Conservation (phyloP, 805 yeast genomes). For the Ogataea naganishii region DNA sequence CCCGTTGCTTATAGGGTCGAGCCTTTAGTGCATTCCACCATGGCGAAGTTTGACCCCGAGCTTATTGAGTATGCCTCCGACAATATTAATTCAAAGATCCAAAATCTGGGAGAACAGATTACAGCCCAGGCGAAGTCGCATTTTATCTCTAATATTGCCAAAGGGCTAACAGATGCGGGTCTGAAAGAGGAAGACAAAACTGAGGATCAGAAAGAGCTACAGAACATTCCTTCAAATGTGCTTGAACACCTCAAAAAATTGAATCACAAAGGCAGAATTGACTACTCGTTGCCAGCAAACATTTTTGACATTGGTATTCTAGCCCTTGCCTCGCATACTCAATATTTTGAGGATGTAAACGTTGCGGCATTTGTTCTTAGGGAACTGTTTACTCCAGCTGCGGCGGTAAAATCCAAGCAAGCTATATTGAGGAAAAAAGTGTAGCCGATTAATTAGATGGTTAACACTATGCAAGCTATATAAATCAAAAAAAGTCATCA, state of each 20-base stretch:
- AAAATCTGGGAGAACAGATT: slow-evolving; percentile 4
- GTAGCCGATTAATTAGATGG: too few relatives aligned
- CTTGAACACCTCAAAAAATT: slow-evolving; percentile 31
- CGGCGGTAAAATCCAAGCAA: neutral
- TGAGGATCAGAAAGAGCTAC: neutral
- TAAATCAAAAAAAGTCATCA: slow-evolving; percentile 47
- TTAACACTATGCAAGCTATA: too few relatives aligned
- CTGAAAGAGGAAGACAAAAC: slow-evolving; percentile 3
- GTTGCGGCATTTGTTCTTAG: slow-evolving; percentile 70
- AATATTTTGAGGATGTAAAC: slow-evolving; percentile 81
- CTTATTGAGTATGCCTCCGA: slow-evolving; percentile 44
- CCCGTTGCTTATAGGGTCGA: slow-evolving; percentile 88
- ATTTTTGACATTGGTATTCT: slow-evolving; percentile 73
- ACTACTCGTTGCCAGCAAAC: slow-evolving; percentile 71
- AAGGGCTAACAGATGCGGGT: slow-evolving; percentile 7
- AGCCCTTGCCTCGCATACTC: slow-evolving; percentile 81
- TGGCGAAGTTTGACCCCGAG: slow-evolving; percentile 45
- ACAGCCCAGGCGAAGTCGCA: slow-evolving; percentile 11
- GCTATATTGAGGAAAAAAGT: neutral
- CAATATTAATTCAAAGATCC: slow-evolving; percentile 37
- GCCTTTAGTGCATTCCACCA: slow-evolving; percentile 55
- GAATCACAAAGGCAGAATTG: slow-evolving; percentile 73
- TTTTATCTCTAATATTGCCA: slow-evolving; percentile 10
- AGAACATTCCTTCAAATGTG: slow-evolving; percentile 20
- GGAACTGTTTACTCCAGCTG: slow-evolving; percentile 31